Base-by-base conservation (phyloP, 2,329 filamentous ascomycete genomes). In the Mycocentrospora acerina region DNA sequence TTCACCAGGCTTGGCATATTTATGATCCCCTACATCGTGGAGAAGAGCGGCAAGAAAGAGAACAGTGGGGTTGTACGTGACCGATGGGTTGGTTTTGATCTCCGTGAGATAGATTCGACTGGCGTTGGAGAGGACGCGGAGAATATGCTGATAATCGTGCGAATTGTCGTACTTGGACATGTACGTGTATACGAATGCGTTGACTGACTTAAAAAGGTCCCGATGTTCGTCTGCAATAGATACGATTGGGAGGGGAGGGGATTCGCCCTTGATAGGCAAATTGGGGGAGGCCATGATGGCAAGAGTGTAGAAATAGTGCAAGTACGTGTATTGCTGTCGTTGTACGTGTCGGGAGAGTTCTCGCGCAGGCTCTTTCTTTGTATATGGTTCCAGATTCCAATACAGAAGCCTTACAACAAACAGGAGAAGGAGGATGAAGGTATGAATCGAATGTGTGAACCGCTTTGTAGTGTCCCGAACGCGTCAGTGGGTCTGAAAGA, bases 1-100 rank as follows among this genome's bases (percentile, higher is more conserved):
- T 50, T 83, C 73, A 38, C 75, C 77, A 0, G 56, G 41, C 1
- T 77, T 71, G 38, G 59, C 45, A 65, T 95, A 95, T 70, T 95
- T 95, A 65, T 79, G 82, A 70, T 95, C 90, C 44, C 87, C 88
- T 13, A 95, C 83, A 57, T 95, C 90, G 70, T 95, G 90, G 1
- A 67, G 52, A 7, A 66, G 57, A 4, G 86, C 87, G 2, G 81
- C 74, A 17, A 94, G 81, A 18, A 80, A 80, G 48, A 93, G 74
- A 17, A 82, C 66, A 9, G 73, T 70, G 4, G 69, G 70, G 61
- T 87, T 75, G 55, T 75, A 75, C 18, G 48, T 24, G 2, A 24
- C 7, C 2, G 39, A 29, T 1, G 67, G 60, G 29, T 68, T 53
- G 55, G 63, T 34, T 40, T 53, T 37, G 59, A 58, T 67, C 36